Evolutionary conservation across 805 yeast species (phyloP).

Genomic region (Starmera amethionina): DNA sequence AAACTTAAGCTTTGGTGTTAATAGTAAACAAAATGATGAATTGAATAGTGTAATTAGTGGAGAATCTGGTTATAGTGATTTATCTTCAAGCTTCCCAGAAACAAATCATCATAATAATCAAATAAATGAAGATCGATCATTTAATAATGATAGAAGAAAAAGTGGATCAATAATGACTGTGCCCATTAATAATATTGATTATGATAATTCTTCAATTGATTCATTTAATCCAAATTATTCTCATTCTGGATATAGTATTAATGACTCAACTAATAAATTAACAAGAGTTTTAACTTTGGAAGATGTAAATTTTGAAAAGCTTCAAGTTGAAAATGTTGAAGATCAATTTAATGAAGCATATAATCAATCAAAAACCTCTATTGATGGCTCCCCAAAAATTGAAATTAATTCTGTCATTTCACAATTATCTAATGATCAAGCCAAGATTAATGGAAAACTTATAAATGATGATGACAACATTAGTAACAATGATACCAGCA

Average conservation of each 20-base stretch:
- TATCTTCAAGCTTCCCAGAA: too few relatives aligned
- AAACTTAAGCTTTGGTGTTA: slow-evolving; percentile 14
- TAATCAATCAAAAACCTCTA: background rate
- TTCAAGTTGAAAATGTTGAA: background rate
- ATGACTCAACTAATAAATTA: slow-evolving; percentile 1
- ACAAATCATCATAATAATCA: too few relatives aligned
- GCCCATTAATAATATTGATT: background rate
- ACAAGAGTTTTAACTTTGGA: slow-evolving; percentile 8
- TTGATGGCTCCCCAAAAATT: background rate
- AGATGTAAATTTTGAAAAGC: background rate
- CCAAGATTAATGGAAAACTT: background rate
- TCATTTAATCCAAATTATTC: background rate
- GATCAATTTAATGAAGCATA: background rate
- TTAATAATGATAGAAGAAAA: too few relatives aligned
- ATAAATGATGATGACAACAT: background rate
- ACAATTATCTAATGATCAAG: background rate
- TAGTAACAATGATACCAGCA: too few relatives aligned
- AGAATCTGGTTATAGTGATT: slow-evolving; percentile 1
- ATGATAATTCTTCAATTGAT: slow-evolving; percentile 1
- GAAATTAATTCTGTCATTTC: background rate
- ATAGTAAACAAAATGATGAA: background rate
- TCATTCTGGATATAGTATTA: background rate
- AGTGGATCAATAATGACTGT: too few relatives aligned
- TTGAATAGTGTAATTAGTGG: slow-evolving; percentile 3
- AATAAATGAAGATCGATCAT: too few relatives aligned